A percentile compares a stretch with the other conserved stretches of the same genome.
Evolutionary conservation across 129 eudicot genomes (phyloP).

Genomic region (Kitagawia praeruptora): DNA sequence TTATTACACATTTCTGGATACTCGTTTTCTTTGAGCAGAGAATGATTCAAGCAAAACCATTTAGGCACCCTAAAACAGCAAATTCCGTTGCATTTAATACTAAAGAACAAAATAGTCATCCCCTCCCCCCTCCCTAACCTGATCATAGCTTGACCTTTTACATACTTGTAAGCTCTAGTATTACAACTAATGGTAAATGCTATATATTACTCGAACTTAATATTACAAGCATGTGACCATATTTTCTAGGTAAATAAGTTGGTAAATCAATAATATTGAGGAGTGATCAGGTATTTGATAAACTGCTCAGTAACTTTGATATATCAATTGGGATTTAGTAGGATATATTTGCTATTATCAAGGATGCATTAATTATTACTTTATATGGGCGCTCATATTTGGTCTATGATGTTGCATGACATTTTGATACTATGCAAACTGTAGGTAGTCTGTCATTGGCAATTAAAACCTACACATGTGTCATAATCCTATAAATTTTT

Average conservation of each 20-base stretch:
- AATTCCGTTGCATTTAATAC: not conserved
- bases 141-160: not conserved
- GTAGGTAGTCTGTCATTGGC: not conserved
- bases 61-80: not conserved
- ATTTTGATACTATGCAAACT: not conserved
- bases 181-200: not conserved
- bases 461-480: not conserved
- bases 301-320: not conserved
- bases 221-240: not conserved
- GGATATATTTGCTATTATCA: not conserved
- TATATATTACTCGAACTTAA: not conserved
- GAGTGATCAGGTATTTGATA: not conserved
- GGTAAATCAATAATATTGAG: not conserved
- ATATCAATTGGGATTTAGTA: not conserved
- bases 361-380: not conserved
- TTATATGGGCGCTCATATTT: not conserved
- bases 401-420: not conserved
- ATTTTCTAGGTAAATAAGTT: not conserved
- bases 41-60: not conserved
- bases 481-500: not conserved
- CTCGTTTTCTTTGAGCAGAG: not conserved
- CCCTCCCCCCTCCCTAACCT: not conserved
- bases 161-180: not conserved
- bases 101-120: not conserved
- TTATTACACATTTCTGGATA: not conserved